These are phyloP conservation scores for Fusarium concolor DNA, from an alignment of 2,329 filamentous ascomycete species.

Conservation along the genomic window DNA sequence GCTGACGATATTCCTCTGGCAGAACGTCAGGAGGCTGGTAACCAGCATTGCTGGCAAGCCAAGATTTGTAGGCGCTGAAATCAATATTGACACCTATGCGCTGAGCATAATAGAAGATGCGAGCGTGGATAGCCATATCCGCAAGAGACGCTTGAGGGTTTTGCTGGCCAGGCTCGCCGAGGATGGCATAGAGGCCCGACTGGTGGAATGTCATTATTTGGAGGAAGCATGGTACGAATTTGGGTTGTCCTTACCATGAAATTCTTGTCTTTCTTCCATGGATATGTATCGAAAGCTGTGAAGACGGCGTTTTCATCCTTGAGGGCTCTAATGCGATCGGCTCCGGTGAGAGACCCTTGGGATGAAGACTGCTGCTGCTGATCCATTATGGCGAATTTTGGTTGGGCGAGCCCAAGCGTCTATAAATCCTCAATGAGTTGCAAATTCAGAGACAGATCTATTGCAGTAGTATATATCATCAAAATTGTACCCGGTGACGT, in stretches of 20 bases:
- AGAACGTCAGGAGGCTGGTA: slow-evolving; percentile 53
- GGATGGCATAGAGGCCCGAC: slow-evolving; percentile 72
- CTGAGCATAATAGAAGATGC: slow-evolving; percentile 73
- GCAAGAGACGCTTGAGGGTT: slow-evolving; percentile 62
- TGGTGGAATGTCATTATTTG: slow-evolving; percentile 40
- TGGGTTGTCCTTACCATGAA: slow-evolving; percentile 66
- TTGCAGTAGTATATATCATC: not conserved
- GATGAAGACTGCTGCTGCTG: slow-evolving; percentile 31
- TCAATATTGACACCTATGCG: slow-evolving; percentile 67
- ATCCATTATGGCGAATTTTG: slow-evolving; percentile 14
- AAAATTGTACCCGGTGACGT: slow-evolving; percentile 2
- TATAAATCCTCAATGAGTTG: slow-evolving; percentile 10
- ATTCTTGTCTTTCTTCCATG: slow-evolving; percentile 74
- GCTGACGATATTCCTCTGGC: slow-evolving; percentile 49
- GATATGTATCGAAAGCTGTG: slow-evolving; percentile 72
- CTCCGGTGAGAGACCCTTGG: slow-evolving; percentile 45
- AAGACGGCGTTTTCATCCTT: slow-evolving; percentile 61
- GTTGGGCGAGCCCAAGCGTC: not conserved
- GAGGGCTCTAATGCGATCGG: slow-evolving; percentile 55
- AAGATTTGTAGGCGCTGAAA: slow-evolving; percentile 74
- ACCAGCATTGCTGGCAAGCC: slow-evolving; percentile 59
- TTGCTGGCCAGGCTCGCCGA: slow-evolving; percentile 62
- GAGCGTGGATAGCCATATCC: slow-evolving; percentile 73
- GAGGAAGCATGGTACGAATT: not conserved
- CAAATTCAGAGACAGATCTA: not conserved